Percentiles rank a stretch among this genome's conserved stretches.
Evolutionary conservation across 23 red algal genomes (phyloP).

Genomic region (Gracilariopsis chorda): DNA sequence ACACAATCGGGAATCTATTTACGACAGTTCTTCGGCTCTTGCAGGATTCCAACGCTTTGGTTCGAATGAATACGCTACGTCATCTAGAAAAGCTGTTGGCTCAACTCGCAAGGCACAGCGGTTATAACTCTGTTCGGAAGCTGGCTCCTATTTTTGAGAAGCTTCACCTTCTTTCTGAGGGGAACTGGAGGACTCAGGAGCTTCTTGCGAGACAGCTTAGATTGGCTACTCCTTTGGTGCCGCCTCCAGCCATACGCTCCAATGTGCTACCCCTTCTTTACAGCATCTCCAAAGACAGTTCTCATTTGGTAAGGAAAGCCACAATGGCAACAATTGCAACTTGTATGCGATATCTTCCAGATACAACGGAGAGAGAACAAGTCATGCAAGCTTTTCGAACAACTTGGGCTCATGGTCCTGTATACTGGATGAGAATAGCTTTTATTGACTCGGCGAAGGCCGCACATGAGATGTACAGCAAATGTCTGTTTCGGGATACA

Average conservation of each 20-base stretch:
- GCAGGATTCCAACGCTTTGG: constrained; percentile 43
- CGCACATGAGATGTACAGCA: constrained; percentile 30
- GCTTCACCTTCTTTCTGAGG: constrained; percentile 34
- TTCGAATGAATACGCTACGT: constrained; percentile 44
- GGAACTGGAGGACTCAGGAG: constrained; percentile 79
- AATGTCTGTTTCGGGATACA: constrained; percentile 36
- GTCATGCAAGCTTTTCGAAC: constrained; percentile 27
- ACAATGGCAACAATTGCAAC: constrained; percentile 51
- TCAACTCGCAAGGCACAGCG: constrained; percentile 9
- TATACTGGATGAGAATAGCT: constrained; percentile 78
- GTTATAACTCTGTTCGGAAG: constrained; percentile 5
- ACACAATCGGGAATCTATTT: constrained; percentile 36
- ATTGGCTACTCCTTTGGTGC: constrained; percentile 27
- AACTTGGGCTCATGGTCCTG: constrained; percentile 49
- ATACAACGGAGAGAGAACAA: constrained; percentile 29
- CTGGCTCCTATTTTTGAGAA: constrained; percentile 55
- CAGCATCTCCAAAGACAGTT: constrained; percentile 21
- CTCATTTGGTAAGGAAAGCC: constrained; percentile 59
- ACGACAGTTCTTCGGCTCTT: constrained; percentile 34
- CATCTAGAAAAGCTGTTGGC: constrained; percentile 31
- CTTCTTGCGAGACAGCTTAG: constrained; percentile 59
- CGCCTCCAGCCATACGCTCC: constrained; percentile 10
- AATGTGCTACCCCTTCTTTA: constrained; percentile 67
- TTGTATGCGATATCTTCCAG: constrained; percentile 51
- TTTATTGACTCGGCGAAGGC: constrained; percentile 56